Conservation (phyloP, 2,329 filamentous ascomycete genomes). For the Emmonsiellopsis sp. region DNA sequence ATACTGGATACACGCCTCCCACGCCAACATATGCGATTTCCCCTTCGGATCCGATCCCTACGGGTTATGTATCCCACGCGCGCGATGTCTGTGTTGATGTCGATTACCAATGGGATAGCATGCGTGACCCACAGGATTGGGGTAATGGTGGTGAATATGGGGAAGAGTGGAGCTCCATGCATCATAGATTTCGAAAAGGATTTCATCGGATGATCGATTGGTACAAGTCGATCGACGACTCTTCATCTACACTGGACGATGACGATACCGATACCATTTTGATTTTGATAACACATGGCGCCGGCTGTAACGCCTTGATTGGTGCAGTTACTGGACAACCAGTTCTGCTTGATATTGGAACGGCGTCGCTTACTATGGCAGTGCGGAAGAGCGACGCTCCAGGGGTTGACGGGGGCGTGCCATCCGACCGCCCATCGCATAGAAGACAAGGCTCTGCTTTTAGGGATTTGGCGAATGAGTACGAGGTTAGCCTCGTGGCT, state of each 20-base stretch:
- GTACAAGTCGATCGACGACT: constrained; percentile 52
- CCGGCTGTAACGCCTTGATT: constrained; percentile 90
- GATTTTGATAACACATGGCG: constrained; percentile 84
- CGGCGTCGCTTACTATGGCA: constrained; percentile 87
- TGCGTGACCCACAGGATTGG: constrained; percentile 67
- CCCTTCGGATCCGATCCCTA: constrained; percentile 67
- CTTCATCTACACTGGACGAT: constrained; percentile 31
- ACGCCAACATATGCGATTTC: constrained; percentile 77
- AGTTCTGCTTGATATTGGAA: constrained; percentile 78
- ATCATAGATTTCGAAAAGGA: constrained; percentile 74
- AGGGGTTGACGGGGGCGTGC: constrained; percentile 1
- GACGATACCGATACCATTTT: constrained; percentile 68
- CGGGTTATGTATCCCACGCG: constrained; percentile 82
- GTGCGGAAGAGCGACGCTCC: constrained; percentile 42
- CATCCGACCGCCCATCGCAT: not conserved
- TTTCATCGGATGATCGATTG: constrained; percentile 71
- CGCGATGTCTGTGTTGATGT: constrained; percentile 74
- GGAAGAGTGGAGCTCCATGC: constrained; percentile 95
- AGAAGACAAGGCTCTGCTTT: constrained; percentile 5
- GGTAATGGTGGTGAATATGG: constrained; percentile 79
- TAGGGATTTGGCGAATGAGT: constrained; percentile 33
- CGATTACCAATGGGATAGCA: constrained; percentile 97
- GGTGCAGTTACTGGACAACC: constrained; percentile 86
- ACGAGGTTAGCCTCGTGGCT: constrained; percentile 50
- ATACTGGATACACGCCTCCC: constrained; percentile 59